These are phyloP conservation scores for Hortaea sp. DNA, from an alignment of 2,329 filamentous ascomycete species.

Conservation along the genomic window DNA sequence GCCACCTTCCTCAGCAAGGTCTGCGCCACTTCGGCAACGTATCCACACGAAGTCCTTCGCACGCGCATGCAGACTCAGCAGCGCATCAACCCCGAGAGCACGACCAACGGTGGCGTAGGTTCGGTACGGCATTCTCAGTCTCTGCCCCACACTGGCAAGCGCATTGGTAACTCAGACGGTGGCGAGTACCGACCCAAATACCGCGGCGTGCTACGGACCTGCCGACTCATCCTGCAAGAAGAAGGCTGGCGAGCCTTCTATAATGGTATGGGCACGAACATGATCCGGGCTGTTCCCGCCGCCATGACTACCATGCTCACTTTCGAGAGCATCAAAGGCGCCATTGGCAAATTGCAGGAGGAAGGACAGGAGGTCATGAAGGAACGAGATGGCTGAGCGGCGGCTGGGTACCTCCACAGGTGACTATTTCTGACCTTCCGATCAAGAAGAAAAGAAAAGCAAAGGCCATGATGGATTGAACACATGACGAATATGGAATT, in stretches of 20 bases:
- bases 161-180: slow-evolving; percentile 38
- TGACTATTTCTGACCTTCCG: too few relatives aligned
- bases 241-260: slow-evolving; percentile 97
- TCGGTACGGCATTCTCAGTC: slow-evolving; percentile 34
- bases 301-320: slow-evolving; percentile 97
- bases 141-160: slow-evolving; percentile 28
- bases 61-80: slow-evolving; percentile 91
- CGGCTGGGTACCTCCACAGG: too few relatives aligned
- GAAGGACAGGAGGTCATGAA: slow-evolving; percentile 30
- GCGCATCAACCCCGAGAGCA: slow-evolving; percentile 29
- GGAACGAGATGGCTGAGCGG: too few relatives aligned
- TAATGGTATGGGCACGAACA: slow-evolving; percentile 92
- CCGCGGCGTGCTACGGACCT: slow-evolving; percentile 69
- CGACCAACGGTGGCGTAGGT: not conserved
- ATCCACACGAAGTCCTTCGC: slow-evolving; percentile 92
- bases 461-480: too few relatives aligned
- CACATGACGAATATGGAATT: too few relatives aligned
- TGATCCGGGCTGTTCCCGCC: slow-evolving; percentile 89
- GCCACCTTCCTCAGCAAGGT: slow-evolving; percentile 93
- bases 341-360: slow-evolving; percentile 43
- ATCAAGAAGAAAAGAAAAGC: too few relatives aligned
- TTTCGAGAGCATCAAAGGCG: slow-evolving; percentile 66
- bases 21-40: slow-evolving; percentile 86
- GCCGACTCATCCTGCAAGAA: slow-evolving; percentile 72
- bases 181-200: slow-evolving; percentile 52